A percentile compares a stretch with the other conserved stretches of the same genome.
Conservation (phyloP, 75 land plant genomes). For the Pseudotsuga menziesii region DNA sequence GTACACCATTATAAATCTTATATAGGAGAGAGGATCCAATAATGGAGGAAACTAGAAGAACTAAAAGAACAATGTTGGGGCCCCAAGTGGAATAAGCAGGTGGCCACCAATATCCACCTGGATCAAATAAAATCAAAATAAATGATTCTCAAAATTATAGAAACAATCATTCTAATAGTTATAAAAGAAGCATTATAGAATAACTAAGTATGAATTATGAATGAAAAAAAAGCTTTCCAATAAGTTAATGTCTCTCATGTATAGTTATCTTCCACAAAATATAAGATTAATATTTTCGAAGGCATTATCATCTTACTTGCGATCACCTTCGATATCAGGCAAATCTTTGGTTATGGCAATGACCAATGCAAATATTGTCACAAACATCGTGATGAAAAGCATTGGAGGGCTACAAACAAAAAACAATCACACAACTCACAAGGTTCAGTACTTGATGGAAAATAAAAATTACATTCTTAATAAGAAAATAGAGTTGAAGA, state of each 20-base stretch:
- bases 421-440: background rate
- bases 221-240: background rate
- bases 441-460: background rate
- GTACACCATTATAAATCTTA: too few species aligned
- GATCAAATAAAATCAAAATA: too few species aligned
- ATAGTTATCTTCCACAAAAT: background rate
- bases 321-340: constrained; percentile 97
- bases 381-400: constrained; percentile 88
- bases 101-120: too few species aligned
- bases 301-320: constrained; percentile 54
- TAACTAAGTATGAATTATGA: too few species aligned
- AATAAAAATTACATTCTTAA: background rate
- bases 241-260: background rate
- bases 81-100: too few species aligned
- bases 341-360: constrained; percentile 98
- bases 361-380: constrained; percentile 89
- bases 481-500: background rate
- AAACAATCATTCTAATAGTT: too few species aligned
- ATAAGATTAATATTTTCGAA: too few species aligned
- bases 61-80: too few species aligned
- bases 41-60: too few species aligned
- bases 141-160: too few species aligned
- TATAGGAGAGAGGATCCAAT: too few species aligned
- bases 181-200: too few species aligned
- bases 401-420: constrained; percentile 74